Base-by-base conservation (phyloP, 306 rosid genomes). In the Rubus idaeus region DNA sequence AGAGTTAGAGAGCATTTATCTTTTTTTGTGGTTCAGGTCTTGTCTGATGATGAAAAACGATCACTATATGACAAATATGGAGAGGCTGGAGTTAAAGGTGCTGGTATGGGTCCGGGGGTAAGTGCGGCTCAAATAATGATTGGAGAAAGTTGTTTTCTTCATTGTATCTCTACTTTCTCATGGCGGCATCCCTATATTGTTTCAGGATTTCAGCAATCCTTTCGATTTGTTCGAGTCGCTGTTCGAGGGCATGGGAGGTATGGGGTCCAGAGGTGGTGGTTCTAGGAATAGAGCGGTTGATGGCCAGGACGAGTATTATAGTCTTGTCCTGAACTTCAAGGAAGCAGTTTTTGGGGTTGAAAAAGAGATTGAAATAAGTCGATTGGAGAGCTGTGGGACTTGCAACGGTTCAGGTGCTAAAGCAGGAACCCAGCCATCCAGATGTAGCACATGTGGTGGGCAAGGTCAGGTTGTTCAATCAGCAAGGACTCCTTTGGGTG, bases 301-400 rank as follows among this genome's bases (percentile, higher is more conserved):
- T 69, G 92, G 92, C 60, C 87, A 88, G 75, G 92, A 88, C 20
- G 89, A 88, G 63, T 41, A 89, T 84, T 95, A 95, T 88, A 92
- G 91, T 80, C 87, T 92, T 11, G 82, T 89, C 71, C 85, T 95
- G 80, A 89, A 92, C 87, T 95, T 95, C 65, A 95, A 92, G 85
- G 99, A 95, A 81, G 99, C 99, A 9, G 89, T 88, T 84, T 95
- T 95, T 74, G 99, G 99, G 80, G 87, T 95, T 57, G 99, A 95
- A 70, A 95, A 92, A 78, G 99, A 95, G 87, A 89, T 95, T 67
- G 99, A 92, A 85, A 82, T 91, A 52, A 89, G 94, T 80, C 85
- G 98, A 4, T 82, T 95, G 62, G 99, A 95, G 89, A 87, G 73
- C 83, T 95, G 99, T 68, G 94, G 96, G 63, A 87, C 99, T 42